A percentile compares a stretch with the other conserved stretches of the same genome.
Evolutionary conservation across 495 filamentous ascomycete genomes (phyloP).

Genomic region (Annulohypoxylon bovei): DNA sequence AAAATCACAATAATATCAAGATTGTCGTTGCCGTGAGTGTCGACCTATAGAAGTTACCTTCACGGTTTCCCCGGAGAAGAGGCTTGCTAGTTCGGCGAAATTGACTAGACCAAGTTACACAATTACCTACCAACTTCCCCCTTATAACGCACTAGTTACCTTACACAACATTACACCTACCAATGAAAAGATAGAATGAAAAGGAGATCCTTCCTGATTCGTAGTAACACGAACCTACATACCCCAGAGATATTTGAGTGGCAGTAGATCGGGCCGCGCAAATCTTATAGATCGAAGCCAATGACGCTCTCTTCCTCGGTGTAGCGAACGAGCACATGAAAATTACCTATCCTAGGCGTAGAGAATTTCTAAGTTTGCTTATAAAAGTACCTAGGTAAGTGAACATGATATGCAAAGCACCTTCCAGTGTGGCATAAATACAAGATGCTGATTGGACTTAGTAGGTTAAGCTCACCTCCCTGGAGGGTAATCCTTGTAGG

Average conservation of each 20-base stretch:
- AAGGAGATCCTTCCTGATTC: slow-evolving; percentile 14
- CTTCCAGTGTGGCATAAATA: background rate
- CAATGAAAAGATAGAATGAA: background rate
- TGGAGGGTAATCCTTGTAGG: background rate
- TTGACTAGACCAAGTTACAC: background rate
- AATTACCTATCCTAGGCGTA: background rate
- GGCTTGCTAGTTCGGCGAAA: slow-evolving; percentile 3
- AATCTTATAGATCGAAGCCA: background rate
- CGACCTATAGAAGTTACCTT: background rate
- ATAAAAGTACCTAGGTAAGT: background rate
- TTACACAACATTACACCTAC: slow-evolving; percentile 1
- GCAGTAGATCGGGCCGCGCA: background rate
- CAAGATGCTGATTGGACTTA: background rate
- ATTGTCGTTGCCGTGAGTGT: background rate
- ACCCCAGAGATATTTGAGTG: background rate
- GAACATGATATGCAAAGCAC: background rate
- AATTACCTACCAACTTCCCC: background rate
- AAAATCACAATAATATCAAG: background rate
- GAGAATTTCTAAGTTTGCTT: background rate
- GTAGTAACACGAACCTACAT: background rate
- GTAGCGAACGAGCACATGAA: slow-evolving; percentile 10
- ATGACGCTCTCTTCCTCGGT: slow-evolving; percentile 11
- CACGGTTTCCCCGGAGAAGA: background rate
- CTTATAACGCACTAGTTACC: background rate
- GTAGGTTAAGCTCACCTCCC: too few relatives aligned